These are phyloP conservation scores for Solanum dulcamara DNA, from an alignment of 257 asterid genomes.

Conservation along the genomic window DNA sequence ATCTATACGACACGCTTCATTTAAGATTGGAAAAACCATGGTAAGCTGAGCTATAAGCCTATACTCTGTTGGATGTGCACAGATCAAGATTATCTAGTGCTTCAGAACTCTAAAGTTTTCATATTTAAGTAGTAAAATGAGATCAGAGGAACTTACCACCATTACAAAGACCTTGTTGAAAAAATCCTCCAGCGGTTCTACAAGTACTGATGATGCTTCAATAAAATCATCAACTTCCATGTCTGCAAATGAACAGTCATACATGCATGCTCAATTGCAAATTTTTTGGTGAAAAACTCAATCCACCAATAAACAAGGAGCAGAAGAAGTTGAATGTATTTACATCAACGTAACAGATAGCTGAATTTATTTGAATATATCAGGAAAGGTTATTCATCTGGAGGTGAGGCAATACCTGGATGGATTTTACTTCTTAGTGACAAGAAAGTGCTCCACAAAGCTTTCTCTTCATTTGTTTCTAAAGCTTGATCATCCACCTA, in stretches of 20 bases:
- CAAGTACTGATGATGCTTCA: constrained; percentile 45
- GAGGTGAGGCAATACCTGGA: constrained; percentile 35
- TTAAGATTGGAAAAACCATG: background rate
- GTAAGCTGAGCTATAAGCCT: background rate
- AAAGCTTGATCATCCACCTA: constrained; percentile 89
- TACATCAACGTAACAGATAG: background rate
- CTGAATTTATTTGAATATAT: background rate
- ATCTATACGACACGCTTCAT: background rate
- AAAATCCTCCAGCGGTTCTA: constrained; percentile 81
- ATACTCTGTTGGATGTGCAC: background rate
- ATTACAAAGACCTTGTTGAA: constrained; percentile 79
- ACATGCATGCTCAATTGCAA: background rate
- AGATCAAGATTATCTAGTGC: background rate
- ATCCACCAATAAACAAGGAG: background rate
- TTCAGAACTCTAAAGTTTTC: background rate
- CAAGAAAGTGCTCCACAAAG: constrained; percentile 68
- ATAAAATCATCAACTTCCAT: constrained; percentile 93
- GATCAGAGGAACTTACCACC: constrained; percentile 60
- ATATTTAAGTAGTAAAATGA: background rate
- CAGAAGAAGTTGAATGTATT: background rate
- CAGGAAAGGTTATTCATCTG: background rate
- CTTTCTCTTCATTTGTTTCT: constrained; percentile 66
- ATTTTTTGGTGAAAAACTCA: background rate
- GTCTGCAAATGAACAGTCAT: constrained; percentile 24
- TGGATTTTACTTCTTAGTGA: constrained; percentile 53